Base-by-base conservation (phyloP, 2,329 filamentous ascomycete genomes). In the Cladosporium sp. region DNA sequence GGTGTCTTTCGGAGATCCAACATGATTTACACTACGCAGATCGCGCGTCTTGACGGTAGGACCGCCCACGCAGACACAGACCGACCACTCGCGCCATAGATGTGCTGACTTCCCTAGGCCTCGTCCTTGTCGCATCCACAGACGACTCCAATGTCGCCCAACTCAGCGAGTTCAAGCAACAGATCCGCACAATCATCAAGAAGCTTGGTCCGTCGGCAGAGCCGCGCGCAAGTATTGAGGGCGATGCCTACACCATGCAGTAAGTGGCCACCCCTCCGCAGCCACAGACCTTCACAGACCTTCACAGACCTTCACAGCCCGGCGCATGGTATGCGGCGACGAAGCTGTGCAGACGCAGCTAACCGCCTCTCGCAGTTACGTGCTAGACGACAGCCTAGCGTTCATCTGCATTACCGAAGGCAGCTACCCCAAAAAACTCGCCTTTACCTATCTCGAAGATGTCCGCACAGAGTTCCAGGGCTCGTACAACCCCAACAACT, bases 401-500 rank as follows among this genome's bases (percentile, higher is more conserved):
- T 98, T 96, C 84, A 85, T 98, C 73, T 93, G 91, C 84, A 94
- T 99, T 79, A 93, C 91, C 83, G 93, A 97, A 79, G 86, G 88
- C 65, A 92, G 92, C 65, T 99, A 98, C 84, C 94, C 95, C 66
- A 94, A 95, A 80, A 98, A 99, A 81, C 91, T 99, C 58, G 94
- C 96, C 75, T 97, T 99, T 80, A 97, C 94, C 67, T 99, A 98
- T 85, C 92, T 99, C 67, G 88, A 92, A 73, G 95, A 99, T 82
- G 86, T 99, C 63, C 87, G 91, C 66, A 86, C 88, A 78, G 95
- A 99, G 83, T 99, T 99, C 84, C 89, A 89, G 69, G 93, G 88
- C 70, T 93, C 90, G 65, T 96, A 99, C 84, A 86, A 89, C 57
- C 77, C 86, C 21, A 76, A 84, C 64, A 90, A 95, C 80, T 89